Percentiles rank a stretch among this genome's conserved stretches.
Evolutionary conservation across 495 filamentous ascomycete genomes (phyloP).

Genomic region (Baudoinia panamericana): DNA sequence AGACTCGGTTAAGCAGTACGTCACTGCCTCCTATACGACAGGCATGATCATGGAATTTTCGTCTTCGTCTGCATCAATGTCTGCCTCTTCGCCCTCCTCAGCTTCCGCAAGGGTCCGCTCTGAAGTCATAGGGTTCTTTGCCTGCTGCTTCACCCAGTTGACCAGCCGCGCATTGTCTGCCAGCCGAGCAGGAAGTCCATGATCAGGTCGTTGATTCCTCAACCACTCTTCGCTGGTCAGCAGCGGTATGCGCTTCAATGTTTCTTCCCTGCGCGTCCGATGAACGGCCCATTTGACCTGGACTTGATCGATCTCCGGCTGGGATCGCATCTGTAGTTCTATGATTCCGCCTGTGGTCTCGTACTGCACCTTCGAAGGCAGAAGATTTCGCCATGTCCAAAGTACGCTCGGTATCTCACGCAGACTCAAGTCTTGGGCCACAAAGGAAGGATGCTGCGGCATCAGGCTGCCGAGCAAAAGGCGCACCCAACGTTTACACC

Average conservation of each 20-base stretch:
- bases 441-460: neutral
- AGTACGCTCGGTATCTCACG: slow-evolving; percentile 8
- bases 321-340: slow-evolving; percentile 10
- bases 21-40: no score
- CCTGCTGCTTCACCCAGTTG: slow-evolving; percentile 32
- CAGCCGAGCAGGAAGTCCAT: no score
- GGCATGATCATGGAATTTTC: no score
- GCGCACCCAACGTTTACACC: slow-evolving; percentile 15
- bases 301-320: slow-evolving; percentile 6
- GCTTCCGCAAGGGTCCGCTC: no score
- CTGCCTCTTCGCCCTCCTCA: no score
- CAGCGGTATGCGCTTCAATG: neutral
- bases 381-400: slow-evolving; percentile 3
- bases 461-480: slow-evolving; percentile 11
- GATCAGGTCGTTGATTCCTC: no score
- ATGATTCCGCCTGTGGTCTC: slow-evolving; percentile 9
- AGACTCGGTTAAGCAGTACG: no score
- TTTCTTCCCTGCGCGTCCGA: neutral
- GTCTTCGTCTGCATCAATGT: no score
- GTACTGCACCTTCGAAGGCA: slow-evolving; percentile 4
- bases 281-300: neutral
- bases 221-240: neutral
- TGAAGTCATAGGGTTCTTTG: slow-evolving; percentile 9
- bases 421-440: neutral
- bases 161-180: no score